Evolutionary conservation across 345 rosid genomes (phyloP), one percentile per base, ranked within the genome.

Genomic region (Heritiera fomes): DNA sequence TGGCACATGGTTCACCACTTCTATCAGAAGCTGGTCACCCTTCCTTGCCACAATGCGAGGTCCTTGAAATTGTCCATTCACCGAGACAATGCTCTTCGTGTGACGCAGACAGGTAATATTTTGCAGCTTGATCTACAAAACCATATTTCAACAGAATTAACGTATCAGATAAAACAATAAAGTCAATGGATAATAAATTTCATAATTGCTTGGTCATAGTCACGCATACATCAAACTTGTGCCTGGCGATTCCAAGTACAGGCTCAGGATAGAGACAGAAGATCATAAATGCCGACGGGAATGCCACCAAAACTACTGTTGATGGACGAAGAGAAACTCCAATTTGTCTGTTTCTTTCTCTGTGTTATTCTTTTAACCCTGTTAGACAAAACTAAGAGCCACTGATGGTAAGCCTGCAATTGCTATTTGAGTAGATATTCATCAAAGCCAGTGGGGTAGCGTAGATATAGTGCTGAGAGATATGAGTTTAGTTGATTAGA

Each of bases 161-260:
- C 40, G 8, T 34, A 72, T 30, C 18, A 10, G 2, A 63, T 28
- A 23, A 23, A 23, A 8, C 46, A 18, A 64, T 18, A 40, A 75
- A 20, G 6, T 72, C 2, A 73, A 61, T 18, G 43, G 32, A 61
- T 28, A 49, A 40, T 59, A 43, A 71, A 50, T 49, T 52, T 14
- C 45, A 52, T 60, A 43, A 56, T 41, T 60, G 11, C 2, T 59
- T 67, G 7, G 49, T 59, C 77, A 55, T n/a, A 5, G 28, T 53
- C 49, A 55, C 74, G 82, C 93, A 40, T 86, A 91, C 93, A 40
- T 93, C 81, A 63, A 95, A 87, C 71, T 82, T 84, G 88, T 93
- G 98, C 83, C 94, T 84, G 73, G 92, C 28, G 28, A 23, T 23
- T 23, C 0, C 28, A 23, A 80, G 61, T 79, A 86, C 87, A 59